Percentiles rank a stretch among this genome's conserved stretches.
phyloP scores from a whole-genome alignment of 306 rosid genomes.

The Cucumis cinereus region DNA sequence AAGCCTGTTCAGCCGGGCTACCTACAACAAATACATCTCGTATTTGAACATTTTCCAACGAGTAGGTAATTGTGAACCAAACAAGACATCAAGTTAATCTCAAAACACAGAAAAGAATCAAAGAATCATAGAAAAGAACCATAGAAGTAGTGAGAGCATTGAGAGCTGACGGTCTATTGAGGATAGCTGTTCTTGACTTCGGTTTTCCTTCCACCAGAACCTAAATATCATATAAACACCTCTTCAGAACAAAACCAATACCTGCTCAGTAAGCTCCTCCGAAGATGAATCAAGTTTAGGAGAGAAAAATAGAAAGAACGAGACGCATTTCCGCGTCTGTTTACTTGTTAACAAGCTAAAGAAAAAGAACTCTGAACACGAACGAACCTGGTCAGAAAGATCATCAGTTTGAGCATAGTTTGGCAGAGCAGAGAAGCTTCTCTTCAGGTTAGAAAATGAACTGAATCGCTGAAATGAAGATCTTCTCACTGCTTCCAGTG shows the following conservation, averaged over 20 bases:
- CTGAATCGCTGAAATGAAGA: conserved; percentile 22
- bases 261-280: not conserved
- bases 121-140: conserved; percentile 14
- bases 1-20: conserved; percentile 61
- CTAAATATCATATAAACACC: conserved; percentile 23
- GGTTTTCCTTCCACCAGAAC: conserved; percentile 77
- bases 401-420: conserved; percentile 28
- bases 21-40: conserved; percentile 32
- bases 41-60: not conserved
- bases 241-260: not conserved
- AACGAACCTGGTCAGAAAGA: conserved; percentile 54
- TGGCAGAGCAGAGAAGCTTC: conserved; percentile 52
- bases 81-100: conserved; percentile 1
- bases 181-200: conserved; percentile 68
- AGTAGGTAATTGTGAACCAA: not conserved
- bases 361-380: not conserved
- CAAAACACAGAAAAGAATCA: not conserved
- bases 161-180: conserved; percentile 58
- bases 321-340: not conserved
- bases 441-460: conserved; percentile 25
- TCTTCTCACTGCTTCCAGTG: conserved; percentile 26
- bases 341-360: not conserved
- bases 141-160: conserved; percentile 58
- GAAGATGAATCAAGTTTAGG: not conserved
- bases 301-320: not conserved